Evolutionary conservation across 2,329 filamentous ascomycete species (phyloP).

Genomic region (Cladosporium sp.): DNA sequence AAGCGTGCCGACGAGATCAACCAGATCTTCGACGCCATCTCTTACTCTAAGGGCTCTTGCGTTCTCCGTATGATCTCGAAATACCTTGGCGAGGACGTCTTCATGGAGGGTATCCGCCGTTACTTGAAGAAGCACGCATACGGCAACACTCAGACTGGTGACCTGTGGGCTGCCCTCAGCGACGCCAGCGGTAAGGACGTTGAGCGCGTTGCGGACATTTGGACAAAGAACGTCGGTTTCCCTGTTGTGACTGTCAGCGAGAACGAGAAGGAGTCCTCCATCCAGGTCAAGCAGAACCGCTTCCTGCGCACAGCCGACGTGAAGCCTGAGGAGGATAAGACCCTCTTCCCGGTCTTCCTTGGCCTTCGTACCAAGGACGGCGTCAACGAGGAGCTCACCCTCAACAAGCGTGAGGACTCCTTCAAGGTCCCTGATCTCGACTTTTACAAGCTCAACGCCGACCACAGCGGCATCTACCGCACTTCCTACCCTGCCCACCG

Average conservation of each 20-base stretch:
- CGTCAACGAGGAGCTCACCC: constrained; percentile 67
- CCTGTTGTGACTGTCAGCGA: constrained; percentile 85
- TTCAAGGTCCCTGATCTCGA: constrained; percentile 74
- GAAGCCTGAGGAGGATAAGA: constrained; percentile 84
- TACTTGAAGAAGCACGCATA: constrained; percentile 98
- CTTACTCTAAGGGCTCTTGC: constrained; percentile 93
- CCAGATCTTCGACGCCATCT: constrained; percentile 97
- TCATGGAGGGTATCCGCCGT: constrained; percentile 82
- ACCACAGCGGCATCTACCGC: constrained; percentile 87
- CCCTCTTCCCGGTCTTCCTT: constrained; percentile 83
- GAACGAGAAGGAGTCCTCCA: constrained; percentile 61
- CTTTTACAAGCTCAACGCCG: constrained; percentile 95
- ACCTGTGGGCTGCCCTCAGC: constrained; percentile 82
- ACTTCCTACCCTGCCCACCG: constrained; percentile 81
- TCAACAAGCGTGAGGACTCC: constrained; percentile 65
- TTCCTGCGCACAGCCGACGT: constrained; percentile 90
- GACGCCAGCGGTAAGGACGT: constrained; percentile 89
- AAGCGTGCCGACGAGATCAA: constrained; percentile 95
- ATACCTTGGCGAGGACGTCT: constrained; percentile 84
- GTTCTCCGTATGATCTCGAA: constrained; percentile 96
- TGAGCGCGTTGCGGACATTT: constrained; percentile 84
- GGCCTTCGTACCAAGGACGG: constrained; percentile 79
- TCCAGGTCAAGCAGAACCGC: constrained; percentile 88
- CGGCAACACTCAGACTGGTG: constrained; percentile 83
- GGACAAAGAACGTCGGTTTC: constrained; percentile 95